These are phyloP conservation scores for Talaromyces islandicus DNA, from an alignment of 2,329 filamentous ascomycete species.

Conservation along the genomic window DNA sequence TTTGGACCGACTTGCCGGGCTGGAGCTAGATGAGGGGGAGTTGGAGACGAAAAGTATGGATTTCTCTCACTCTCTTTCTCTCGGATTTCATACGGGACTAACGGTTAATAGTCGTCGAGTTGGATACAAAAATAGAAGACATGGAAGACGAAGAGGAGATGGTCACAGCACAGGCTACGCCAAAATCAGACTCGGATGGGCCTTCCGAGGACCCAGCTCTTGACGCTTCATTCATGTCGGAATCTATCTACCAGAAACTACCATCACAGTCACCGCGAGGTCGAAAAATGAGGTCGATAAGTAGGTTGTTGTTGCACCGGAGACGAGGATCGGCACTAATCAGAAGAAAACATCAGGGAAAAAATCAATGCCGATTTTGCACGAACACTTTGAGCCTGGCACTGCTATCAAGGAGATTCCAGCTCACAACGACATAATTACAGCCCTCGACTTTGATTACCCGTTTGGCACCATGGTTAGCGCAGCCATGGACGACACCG, in stretches of 20 bases:
- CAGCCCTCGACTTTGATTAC: conserved; percentile 91
- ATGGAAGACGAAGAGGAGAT: conserved; percentile 41
- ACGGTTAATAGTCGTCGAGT: conserved; percentile 42
- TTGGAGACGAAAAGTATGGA: conserved; percentile 79
- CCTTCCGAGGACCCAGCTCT: conserved; percentile 47
- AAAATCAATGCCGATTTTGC: conserved; percentile 83
- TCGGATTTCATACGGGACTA: neutral
- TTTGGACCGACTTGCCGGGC: conserved; percentile 72
- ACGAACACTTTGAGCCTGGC: conserved; percentile 90
- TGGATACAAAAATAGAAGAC: conserved; percentile 59
- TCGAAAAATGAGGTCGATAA: conserved; percentile 41
- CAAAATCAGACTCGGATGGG: conserved; percentile 32
- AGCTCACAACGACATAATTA: conserved; percentile 82
- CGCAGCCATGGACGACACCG: conserved; percentile 84
- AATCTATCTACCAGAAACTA: conserved; percentile 93
- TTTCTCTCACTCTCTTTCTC: neutral
- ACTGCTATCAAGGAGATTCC: conserved; percentile 82
- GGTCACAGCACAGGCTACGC: conserved; percentile 36
- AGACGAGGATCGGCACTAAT: neutral
- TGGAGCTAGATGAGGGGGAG: conserved; percentile 86
- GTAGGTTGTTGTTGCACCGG: conserved; percentile 19
- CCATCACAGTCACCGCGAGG: conserved; percentile 60
- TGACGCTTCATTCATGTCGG: conserved; percentile 79
- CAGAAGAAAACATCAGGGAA: conserved; percentile 38
- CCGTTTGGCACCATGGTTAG: conserved; percentile 95